A percentile compares a stretch with the other conserved stretches of the same genome.
These are phyloP conservation scores for Penicillium coprophilum DNA, from an alignment of 495 filamentous ascomycete species.

Conservation along the genomic window DNA sequence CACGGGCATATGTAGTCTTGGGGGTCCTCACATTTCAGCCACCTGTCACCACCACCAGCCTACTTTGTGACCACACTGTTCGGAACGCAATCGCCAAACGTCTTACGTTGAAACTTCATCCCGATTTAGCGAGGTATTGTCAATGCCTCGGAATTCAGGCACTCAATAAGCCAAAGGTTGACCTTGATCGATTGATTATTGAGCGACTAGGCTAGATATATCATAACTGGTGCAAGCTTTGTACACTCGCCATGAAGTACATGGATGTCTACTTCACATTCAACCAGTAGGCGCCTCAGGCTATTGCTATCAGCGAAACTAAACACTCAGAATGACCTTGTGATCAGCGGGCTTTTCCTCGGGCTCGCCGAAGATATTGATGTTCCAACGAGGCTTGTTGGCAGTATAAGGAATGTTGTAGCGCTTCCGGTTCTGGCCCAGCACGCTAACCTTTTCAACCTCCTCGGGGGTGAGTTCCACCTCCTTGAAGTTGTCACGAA, in stretches of 20 bases:
- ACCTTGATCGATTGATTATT: background rate
- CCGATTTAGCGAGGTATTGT: background rate
- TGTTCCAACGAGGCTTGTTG: slow-evolving; percentile 49
- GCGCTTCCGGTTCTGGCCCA: slow-evolving; percentile 46
- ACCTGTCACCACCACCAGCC: background rate
- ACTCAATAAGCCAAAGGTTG: background rate
- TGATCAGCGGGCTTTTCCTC: slow-evolving; percentile 45
- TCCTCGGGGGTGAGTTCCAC: slow-evolving; percentile 47
- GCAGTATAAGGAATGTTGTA: slow-evolving; percentile 48
- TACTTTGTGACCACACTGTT: background rate
- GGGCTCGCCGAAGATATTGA: slow-evolving; percentile 47
- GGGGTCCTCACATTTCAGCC: background rate
- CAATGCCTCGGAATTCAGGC: background rate
- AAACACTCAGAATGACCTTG: slow-evolving; percentile 39
- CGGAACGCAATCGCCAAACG: background rate
- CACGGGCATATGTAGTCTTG: background rate
- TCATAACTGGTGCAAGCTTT: background rate
- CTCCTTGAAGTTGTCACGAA: slow-evolving; percentile 51
- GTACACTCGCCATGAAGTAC: background rate
- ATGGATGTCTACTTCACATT: slow-evolving; percentile 20
- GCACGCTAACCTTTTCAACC: slow-evolving; percentile 41
- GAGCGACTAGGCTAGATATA: background rate
- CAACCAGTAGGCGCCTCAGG: slow-evolving; percentile 10
- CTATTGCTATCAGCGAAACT: slow-evolving; percentile 9
- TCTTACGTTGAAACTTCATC: background rate